Percentiles rank a stretch among this genome's conserved stretches.
These are phyloP conservation scores for Xerocomellus chrysenteron DNA, from an alignment of 768 basidiomycete species.

Conservation along the genomic window DNA sequence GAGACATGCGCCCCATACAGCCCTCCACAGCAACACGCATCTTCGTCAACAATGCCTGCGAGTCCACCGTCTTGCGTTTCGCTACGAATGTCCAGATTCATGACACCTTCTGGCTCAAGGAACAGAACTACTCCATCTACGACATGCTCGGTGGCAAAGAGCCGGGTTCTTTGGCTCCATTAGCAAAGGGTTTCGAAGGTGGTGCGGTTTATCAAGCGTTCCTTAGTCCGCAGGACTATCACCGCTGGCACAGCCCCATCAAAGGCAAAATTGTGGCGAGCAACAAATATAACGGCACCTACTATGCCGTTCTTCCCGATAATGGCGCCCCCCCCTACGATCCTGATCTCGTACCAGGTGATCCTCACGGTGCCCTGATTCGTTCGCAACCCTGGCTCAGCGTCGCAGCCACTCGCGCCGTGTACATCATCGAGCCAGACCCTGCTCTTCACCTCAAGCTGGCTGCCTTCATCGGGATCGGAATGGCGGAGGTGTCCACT, in stretches of 20 bases:
- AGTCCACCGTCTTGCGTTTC: slow-evolving; percentile 42
- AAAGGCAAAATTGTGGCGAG: slow-evolving; percentile 26
- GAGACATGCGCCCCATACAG: too few relatives aligned
- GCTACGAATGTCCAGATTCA: slow-evolving; percentile 37
- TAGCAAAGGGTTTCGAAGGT: slow-evolving; percentile 39
- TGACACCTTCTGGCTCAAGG: slow-evolving; percentile 60
- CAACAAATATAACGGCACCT: background rate
- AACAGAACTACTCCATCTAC: slow-evolving; percentile 53
- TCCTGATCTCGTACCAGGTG: slow-evolving; percentile 2
- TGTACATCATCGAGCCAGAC: slow-evolving; percentile 56
- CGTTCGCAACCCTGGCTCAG: slow-evolving; percentile 43
- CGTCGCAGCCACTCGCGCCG: slow-evolving; percentile 44
- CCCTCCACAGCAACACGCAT: too few relatives aligned
- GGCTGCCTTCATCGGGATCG: slow-evolving; percentile 54
- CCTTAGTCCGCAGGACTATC: slow-evolving; percentile 51
- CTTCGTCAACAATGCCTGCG: slow-evolving; percentile 43
- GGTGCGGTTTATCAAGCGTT: slow-evolving; percentile 55
- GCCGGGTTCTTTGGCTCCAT: background rate
- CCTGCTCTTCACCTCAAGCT: slow-evolving; percentile 43
- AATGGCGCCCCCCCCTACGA: background rate
- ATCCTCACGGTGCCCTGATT: slow-evolving; percentile 19
- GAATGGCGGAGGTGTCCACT: slow-evolving; percentile 59
- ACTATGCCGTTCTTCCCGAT: slow-evolving; percentile 11
- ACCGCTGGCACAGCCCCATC: slow-evolving; percentile 62
- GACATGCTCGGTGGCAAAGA: slow-evolving; percentile 44